Conservation (phyloP, 495 filamentous ascomycete species). For the Penicillium daleae region DNA sequence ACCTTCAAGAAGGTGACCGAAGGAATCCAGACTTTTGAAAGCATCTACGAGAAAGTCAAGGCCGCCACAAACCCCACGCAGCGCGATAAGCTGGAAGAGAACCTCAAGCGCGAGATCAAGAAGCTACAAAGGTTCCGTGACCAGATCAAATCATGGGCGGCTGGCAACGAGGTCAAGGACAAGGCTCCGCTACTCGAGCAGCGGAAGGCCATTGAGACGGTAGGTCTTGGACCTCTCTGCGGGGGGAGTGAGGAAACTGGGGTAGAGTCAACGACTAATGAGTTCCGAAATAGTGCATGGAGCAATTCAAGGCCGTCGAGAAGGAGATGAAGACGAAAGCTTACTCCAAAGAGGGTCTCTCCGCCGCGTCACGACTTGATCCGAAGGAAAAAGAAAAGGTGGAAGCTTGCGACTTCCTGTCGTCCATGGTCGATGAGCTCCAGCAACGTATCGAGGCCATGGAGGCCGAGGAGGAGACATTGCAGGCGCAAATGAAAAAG, state of each 20-base stretch:
- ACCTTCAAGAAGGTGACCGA: conserved; percentile 97
- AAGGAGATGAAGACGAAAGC: conserved; percentile 99
- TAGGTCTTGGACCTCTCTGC: conserved; percentile 40
- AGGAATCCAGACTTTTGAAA: conserved; percentile 89
- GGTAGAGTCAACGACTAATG: conserved; percentile 26
- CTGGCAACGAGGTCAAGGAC: conserved; percentile 97
- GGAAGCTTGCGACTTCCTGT: conserved; percentile 82
- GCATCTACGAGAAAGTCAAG: conserved; percentile 94
- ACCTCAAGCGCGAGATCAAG: conserved; percentile 98
- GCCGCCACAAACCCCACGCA: conserved; percentile 88
- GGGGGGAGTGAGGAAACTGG: not conserved
- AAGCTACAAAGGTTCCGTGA: conserved; percentile 96
- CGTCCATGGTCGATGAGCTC: conserved; percentile 86
- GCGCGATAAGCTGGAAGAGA: conserved; percentile 97
- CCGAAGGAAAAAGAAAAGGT: conserved; percentile 92
- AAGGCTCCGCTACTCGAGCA: conserved; percentile 93
- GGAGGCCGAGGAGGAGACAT: conserved; percentile 85
- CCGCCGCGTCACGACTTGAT: conserved; percentile 87
- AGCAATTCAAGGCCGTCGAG: conserved; percentile 99
- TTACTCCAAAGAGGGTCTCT: conserved; percentile 96
- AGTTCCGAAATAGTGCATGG: conserved; percentile 79
- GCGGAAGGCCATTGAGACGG: conserved; percentile 93
- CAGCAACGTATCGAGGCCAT: conserved; percentile 88
- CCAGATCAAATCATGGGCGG: conserved; percentile 98
- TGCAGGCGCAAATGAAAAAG: conserved; percentile 91